These are phyloP conservation scores for Prunus mongolica DNA, from an alignment of 306 rosid species.

Conservation along the genomic window DNA sequence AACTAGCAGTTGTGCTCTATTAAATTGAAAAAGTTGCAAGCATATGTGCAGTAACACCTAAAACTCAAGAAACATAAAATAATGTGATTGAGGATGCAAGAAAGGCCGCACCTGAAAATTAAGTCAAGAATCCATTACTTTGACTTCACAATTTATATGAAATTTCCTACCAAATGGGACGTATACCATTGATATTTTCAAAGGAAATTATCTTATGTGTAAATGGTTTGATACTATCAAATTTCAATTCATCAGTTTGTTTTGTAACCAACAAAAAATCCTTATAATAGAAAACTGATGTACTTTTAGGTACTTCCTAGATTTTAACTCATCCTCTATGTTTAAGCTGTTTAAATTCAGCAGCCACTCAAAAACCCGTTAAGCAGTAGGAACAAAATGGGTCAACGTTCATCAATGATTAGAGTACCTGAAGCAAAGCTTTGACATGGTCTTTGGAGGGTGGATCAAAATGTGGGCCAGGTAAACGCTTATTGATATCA, in stretches of 20 bases:
- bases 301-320: no score
- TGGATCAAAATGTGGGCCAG: slow-evolving; percentile 85
- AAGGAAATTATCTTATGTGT: neutral
- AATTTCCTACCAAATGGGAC: neutral
- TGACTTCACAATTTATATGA: neutral
- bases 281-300: neutral
- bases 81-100: neutral
- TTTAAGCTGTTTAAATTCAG: neutral
- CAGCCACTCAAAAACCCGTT: neutral
- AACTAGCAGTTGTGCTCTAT: neutral
- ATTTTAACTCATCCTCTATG: neutral
- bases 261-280: neutral
- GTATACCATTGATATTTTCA: neutral
- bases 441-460: slow-evolving; percentile 58
- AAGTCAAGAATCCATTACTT: no score
- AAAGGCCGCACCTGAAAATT: no score
- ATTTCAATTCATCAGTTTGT: neutral
- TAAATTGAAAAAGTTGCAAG: neutral
- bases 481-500: slow-evolving; percentile 75
- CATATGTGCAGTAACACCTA: neutral
- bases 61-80: neutral
- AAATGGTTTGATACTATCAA: neutral
- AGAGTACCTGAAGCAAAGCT: slow-evolving; percentile 55
- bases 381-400: neutral
- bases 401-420: neutral